Evolutionary conservation across 2,329 filamentous ascomycete genomes (phyloP).

Genomic region (Ophiocordyceps polyrhachis-furcata): DNA sequence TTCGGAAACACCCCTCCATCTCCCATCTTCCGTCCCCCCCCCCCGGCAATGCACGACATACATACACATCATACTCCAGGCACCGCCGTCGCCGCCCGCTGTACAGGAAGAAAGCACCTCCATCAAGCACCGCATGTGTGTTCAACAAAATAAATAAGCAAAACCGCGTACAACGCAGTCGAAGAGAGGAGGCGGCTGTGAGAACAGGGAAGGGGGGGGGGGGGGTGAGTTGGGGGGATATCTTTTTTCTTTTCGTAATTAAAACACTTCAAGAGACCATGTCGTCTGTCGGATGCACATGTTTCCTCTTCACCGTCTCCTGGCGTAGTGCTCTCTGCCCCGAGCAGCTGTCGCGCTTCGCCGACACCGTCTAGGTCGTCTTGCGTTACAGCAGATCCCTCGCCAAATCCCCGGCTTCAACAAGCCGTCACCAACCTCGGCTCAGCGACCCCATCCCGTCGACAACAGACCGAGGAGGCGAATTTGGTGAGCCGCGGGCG

Average conservation of each 20-base stretch:
- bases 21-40: no score
- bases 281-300: not conserved
- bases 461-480: not conserved
- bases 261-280: not conserved
- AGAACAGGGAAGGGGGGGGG: not conserved
- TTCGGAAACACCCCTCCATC: no score
- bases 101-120: not conserved
- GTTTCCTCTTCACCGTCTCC: not conserved
- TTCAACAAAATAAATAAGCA: not conserved
- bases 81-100: not conserved
- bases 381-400: not conserved
- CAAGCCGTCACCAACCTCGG: not conserved
- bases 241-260: not conserved
- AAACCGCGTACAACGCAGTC: not conserved
- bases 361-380: not conserved
- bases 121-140: not conserved
- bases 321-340: not conserved
- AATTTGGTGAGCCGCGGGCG: not conserved
- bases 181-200: not conserved
- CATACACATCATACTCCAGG: not conserved
- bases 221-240: not conserved
- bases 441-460: not conserved
- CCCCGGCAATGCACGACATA: not conserved
- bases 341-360: not conserved
- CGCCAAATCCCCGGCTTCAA: not conserved